phyloP scores from a whole-genome alignment of 2,329 filamentous ascomycete genomes.

The Fusarium cicatricum region DNA sequence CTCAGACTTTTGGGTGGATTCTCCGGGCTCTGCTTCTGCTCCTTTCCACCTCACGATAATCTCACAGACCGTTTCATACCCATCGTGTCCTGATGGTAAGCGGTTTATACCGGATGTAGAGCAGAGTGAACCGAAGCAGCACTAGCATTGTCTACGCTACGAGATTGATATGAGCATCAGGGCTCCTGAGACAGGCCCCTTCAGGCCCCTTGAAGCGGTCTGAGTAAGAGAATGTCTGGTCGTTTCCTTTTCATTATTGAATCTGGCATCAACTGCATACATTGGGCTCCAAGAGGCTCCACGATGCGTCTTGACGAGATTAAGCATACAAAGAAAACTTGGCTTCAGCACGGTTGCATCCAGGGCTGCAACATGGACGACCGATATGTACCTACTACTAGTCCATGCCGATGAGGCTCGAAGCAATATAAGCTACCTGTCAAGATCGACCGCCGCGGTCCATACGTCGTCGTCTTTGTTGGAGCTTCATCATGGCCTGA shows the following conservation, averaged over 20 bases:
- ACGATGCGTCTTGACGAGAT: conserved; percentile 5
- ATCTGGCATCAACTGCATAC: conserved; percentile 26
- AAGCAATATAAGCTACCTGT: conserved; percentile 16
- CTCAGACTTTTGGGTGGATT: conserved; percentile 34
- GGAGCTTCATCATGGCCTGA: conserved; percentile 7
- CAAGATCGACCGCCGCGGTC: conserved; percentile 25
- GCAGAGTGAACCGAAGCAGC: conserved; percentile 15
- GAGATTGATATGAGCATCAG: conserved; percentile 2
- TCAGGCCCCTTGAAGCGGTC: conserved; percentile 22
- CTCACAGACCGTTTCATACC: conserved; percentile 18
- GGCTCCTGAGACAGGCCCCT: conserved; percentile 19
- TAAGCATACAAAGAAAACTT: conserved; percentile 11
- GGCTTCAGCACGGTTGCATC: conserved; percentile 27
- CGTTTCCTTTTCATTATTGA: conserved; percentile 4
- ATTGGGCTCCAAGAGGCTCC: conserved; percentile 22
- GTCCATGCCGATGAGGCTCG: conserved; percentile 29
- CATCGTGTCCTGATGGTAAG: conserved; percentile 25
- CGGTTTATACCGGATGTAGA: conserved; percentile 26
- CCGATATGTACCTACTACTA: conserved; percentile 2
- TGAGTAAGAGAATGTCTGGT: conserved; percentile 4
- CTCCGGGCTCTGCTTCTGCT: conserved; percentile 12
- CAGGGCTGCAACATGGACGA: conserved; percentile 11
- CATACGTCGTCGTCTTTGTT: neutral
- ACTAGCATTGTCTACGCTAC: neutral
- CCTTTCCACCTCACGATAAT: conserved; percentile 29